Conservation (phyloP, 306 rosid species). For the Gastrolobium bilobum region DNA sequence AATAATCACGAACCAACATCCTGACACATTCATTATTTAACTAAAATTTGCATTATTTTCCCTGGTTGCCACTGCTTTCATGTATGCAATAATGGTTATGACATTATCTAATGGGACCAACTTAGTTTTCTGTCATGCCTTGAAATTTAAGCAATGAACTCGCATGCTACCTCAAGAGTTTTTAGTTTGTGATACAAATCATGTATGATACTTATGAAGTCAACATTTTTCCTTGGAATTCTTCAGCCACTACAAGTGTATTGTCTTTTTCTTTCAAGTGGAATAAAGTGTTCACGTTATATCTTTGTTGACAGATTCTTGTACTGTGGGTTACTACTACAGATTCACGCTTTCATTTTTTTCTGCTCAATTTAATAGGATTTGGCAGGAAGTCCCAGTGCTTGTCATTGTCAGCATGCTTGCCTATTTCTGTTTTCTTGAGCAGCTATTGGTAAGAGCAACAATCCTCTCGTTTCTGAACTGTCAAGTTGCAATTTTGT, state of each 20-base stretch:
- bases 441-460: slow-evolving; percentile 90
- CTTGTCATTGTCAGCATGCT: slow-evolving; percentile 97
- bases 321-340: slow-evolving; percentile 7
- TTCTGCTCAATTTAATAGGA: slow-evolving; percentile 60
- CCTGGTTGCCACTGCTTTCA: background rate
- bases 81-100: background rate
- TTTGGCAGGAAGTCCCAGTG: slow-evolving; percentile 98
- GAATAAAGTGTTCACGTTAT: background rate
- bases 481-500: slow-evolving; percentile 36
- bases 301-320: slow-evolving; percentile 26
- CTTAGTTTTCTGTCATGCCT: slow-evolving; percentile 8
- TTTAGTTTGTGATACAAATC: slow-evolving; percentile 29
- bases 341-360: slow-evolving; percentile 42
- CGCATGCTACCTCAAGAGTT: slow-evolving; percentile 3
- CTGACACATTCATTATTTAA: background rate
- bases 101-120: background rate
- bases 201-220: slow-evolving; percentile 5
- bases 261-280: background rate
- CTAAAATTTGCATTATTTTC: slow-evolving; percentile 12
- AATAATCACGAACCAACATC: slow-evolving; percentile 32
- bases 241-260: background rate
- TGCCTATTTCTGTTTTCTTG: slow-evolving; percentile 97
- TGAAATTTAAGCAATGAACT: slow-evolving; percentile 18
- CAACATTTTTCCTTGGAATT: slow-evolving; percentile 22
- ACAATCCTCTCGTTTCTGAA: slow-evolving; percentile 27